These are phyloP conservation scores for Pythium rhizo-oryzae DNA, from an alignment of 352 stramenopile genomes.

Conservation along the genomic window DNA sequence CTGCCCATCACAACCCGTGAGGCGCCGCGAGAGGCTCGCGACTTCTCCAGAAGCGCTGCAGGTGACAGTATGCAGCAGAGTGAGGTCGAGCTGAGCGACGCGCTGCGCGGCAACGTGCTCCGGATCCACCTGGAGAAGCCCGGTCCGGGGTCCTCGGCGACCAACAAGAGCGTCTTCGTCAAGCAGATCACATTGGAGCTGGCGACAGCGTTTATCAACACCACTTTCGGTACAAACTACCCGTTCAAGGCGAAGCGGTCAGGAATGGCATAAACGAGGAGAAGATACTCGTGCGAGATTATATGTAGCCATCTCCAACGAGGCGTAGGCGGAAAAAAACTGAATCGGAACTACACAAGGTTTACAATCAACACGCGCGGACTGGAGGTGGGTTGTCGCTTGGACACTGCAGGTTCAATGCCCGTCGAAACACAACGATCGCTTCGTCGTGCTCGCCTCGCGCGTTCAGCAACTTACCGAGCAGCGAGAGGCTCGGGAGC, in stretches of 20 bases:
- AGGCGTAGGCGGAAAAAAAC: not conserved
- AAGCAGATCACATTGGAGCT: constrained; percentile 48
- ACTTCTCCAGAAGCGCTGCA: constrained; percentile 34
- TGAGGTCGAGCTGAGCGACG: constrained; percentile 36
- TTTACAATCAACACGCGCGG: constrained; percentile 5
- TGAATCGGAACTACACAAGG: not conserved
- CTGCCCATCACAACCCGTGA: constrained; percentile 28
- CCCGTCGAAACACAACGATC: constrained; percentile 63
- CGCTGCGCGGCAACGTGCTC: constrained; percentile 34
- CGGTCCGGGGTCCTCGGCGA: not conserved
- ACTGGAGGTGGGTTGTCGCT: constrained; percentile 11
- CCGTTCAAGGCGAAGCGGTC: constrained; percentile 9
- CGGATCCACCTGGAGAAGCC: constrained; percentile 26
- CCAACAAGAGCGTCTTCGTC: constrained; percentile 30
- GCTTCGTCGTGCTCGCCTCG: constrained; percentile 72
- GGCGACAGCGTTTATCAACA: constrained; percentile 52
- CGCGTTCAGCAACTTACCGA: constrained; percentile 64
- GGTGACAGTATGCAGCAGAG: constrained; percentile 17
- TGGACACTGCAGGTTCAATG: constrained; percentile 60
- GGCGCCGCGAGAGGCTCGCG: not conserved
- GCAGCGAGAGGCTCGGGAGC: constrained; percentile 56
- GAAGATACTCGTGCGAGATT: not conserved
- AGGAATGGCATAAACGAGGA: constrained; percentile 5
- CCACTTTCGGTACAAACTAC: constrained; percentile 51
- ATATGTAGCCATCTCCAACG: not conserved